Conservation (phyloP, 31 red algal species). For the Odonthalia washingtoniensis region DNA sequence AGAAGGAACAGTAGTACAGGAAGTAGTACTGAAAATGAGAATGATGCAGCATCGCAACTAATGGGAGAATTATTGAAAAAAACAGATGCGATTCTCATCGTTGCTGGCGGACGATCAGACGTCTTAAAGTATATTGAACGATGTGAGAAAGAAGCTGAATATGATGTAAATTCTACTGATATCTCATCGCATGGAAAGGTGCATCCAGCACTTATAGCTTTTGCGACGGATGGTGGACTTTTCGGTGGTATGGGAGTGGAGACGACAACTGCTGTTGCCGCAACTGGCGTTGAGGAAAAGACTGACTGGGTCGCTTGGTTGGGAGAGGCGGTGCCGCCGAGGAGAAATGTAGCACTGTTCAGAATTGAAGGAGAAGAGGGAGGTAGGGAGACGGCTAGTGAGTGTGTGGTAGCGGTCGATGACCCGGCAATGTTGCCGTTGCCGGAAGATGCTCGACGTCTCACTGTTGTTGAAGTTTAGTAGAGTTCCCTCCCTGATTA, state of each 20-base stretch:
- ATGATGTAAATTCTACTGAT: background rate
- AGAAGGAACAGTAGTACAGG: no score
- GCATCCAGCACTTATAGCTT: slow-evolving; percentile 3
- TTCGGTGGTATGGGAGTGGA: background rate
- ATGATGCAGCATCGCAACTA: background rate
- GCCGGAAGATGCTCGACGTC: background rate
- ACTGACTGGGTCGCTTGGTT: slow-evolving; percentile 70
- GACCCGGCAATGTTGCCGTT: slow-evolving; percentile 27
- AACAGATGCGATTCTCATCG: slow-evolving; percentile 32
- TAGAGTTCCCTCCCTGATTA: no score
- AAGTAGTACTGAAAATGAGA: background rate
- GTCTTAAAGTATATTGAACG: slow-evolving; percentile 20
- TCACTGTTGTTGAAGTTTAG: background rate
- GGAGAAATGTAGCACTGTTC: slow-evolving; percentile 59
- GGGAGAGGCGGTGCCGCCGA: slow-evolving; percentile 53
- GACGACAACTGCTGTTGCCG: slow-evolving; percentile 43
- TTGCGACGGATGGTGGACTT: slow-evolving; percentile 28
- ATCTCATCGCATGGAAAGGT: background rate
- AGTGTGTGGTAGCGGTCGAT: slow-evolving; percentile 39
- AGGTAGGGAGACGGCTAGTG: slow-evolving; percentile 10
- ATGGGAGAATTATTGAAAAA: background rate
- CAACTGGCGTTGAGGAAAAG: slow-evolving; percentile 23
- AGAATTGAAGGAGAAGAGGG: slow-evolving; percentile 29
- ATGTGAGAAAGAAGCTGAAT: slow-evolving; percentile 19
- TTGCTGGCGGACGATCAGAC: slow-evolving; percentile 21